Base-by-base conservation (phyloP, 345 rosid genomes). In the Physaria fendleri region DNA sequence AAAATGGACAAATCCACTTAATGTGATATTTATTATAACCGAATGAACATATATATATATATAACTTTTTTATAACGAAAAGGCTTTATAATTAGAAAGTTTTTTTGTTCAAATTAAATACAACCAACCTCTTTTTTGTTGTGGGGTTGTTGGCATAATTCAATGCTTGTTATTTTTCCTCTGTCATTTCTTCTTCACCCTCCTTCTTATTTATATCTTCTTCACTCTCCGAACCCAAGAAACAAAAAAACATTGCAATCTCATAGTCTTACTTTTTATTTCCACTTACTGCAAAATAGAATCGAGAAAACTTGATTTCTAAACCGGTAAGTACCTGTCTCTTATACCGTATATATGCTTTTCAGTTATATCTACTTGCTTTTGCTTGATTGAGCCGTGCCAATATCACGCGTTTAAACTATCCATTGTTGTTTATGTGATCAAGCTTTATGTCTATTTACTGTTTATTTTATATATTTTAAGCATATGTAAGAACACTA, bases 351-450 rank as follows among this genome's bases (percentile, higher is more conserved):
- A 49, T 11, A 17, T 51, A 24, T 7, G 10, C n/a, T n/a, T 16
- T 44, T 38, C 55, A 33, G 5, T 54, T 41, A 43, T 41, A 43
- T 34, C 18, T 46, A 8, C n/a, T 10, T 40, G 35, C 25, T 56
- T 57, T 76, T 75, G 37, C 83, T 83, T 78, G 91, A 85, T 88
- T 88, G 96, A 88, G 94, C 96, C 94, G 96, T 81, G 94, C 87
- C 96, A 88, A 88, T 85, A 88, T 88, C 96, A 79, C 91, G 83
- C 17, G n/a, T 62, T 33, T 42, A 5, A 5, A 14, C 10, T 0
- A 0, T 59, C 1, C 7, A 39, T 48, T 4, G 13, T 57, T 13
- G 18, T 15, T 27, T 20, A 27, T 42, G 23, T 34, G 11, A 44
- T 27, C 45, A 61, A 49, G 54, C 52, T 67, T 41, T 15, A n/a